Base-by-base conservation (phyloP, 75 land plant species). In the Chamaecyparis obtusa region DNA sequence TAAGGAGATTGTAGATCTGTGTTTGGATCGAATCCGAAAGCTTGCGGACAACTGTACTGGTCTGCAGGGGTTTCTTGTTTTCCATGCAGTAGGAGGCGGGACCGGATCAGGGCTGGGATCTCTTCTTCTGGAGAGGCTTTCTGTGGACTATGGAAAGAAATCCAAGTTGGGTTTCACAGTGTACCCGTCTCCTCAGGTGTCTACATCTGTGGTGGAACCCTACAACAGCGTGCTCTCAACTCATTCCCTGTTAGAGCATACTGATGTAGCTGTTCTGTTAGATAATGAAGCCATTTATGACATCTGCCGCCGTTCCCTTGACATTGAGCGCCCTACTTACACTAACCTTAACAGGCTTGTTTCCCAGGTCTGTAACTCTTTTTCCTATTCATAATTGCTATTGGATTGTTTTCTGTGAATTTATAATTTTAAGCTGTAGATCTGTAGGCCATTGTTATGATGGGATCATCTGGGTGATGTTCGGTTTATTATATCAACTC, bases 181-280 rank as follows among this genome's bases (percentile, higher is more conserved):
- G 51, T 94, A 94, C 78, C 95, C 95, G 3, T 94, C 95, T 13
- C 95, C 94, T 56, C 92, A 92, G 89, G 93, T 93, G 9, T 93
- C 94, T 9, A 93, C 94, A 30, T 88, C 92, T 17, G 95, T 92
- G 2, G 91, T 92, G 6, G 91, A 90, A 85, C 91, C 93, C 16
- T 89, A 89, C 87, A 91, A 91, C 82, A 87, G 88, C 36, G 92
- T 91, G 30, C 78, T 92, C 71, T 92, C 92, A 24, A 93, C 94
- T 39, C 94, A 94, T 83, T 89, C 93, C 11, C 89, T 94, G 69
- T 85, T 94, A 57, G 95, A 94, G 85, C 93, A 94, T 87, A 94
- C 95, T 7, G 93, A 94, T 81, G 95, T 94, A 5, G 86, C 92
- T n/a, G 90, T 92, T 17, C 92, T 92, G 35, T 85, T 92, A 8